phyloP scores from a whole-genome alignment of 2,329 filamentous ascomycete species.

The Helotiales sp. region DNA sequence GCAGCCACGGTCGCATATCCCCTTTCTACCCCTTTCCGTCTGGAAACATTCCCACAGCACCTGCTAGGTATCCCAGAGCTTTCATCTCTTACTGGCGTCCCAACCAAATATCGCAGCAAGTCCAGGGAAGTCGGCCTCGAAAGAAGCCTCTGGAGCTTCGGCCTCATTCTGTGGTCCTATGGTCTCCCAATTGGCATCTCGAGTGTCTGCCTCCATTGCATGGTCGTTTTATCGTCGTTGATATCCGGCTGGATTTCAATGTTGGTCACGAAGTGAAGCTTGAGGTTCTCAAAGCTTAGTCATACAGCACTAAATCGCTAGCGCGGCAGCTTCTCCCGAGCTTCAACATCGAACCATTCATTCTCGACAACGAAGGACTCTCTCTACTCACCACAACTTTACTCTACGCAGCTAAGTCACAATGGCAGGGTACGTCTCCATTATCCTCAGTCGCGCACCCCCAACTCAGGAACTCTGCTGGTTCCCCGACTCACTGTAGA shows the following conservation, averaged over 20 bases:
- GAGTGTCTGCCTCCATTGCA: constrained; percentile 25
- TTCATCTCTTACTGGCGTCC: background rate
- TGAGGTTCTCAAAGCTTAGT: background rate
- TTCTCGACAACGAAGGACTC: constrained; percentile 8
- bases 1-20: background rate
- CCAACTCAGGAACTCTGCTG: too few relatives aligned
- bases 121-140: constrained; percentile 31
- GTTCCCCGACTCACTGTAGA: background rate
- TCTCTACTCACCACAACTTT: constrained; percentile 1
- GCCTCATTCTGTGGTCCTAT: constrained; percentile 26
- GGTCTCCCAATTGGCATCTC: constrained; percentile 13
- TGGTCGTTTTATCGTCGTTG: constrained; percentile 8
- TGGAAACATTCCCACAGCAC: background rate
- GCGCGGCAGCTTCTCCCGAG: constrained; percentile 16
- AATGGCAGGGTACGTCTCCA: constrained; percentile 33
- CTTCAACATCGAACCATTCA: constrained; percentile 26
- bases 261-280: background rate
- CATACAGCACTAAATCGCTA: background rate
- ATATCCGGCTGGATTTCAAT: too few relatives aligned
- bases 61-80: background rate
- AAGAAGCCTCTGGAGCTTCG: constrained; percentile 33
- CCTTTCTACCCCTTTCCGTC: background rate
- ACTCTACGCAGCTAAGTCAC: constrained; percentile 8
- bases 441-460: background rate
- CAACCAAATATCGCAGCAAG: constrained; percentile 26